Evolutionary conservation across 2,329 filamentous ascomycete species (phyloP), one percentile per base, ranked within the genome.

Genomic region (Xylariales sp.): DNA sequence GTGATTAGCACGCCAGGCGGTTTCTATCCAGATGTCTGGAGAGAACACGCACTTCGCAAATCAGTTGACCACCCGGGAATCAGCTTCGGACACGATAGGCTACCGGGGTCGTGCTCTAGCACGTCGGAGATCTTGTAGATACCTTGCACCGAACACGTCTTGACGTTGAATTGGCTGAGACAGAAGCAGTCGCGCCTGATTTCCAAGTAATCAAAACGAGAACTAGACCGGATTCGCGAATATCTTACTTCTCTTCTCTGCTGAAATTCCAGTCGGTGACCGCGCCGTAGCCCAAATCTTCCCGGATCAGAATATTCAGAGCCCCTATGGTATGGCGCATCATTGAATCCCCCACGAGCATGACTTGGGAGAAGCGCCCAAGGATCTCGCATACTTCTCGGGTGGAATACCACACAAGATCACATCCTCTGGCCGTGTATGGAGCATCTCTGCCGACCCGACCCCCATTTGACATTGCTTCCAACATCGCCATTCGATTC

Each of bases 261-360:
- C 57, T 58, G 38, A 73, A 72, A 43, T 71, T 72, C 69, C 68
- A 73, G 47, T 70, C 61, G 3, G 68, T 72, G 10, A 72, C 68
- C 28, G 66, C 69, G 8, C 69, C 69, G 44, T 71, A 72, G 5
- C 69, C 69, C 19, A 73, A 46, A 48, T 73, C 62, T 45, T 67
- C 65, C 5, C 69, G 55, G 22, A 72, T 49, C 27, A 72, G 51
- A 5, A 72, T 61, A 44, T 72, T 71, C 39, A 73, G 48, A 29
- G 67, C 67, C 1, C 69, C 69, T 24, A 70, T 65, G 10, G 72
- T 61, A 51, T 73, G 69, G 29, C 69, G 57, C 49, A 72, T 51
- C 69, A 73, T 72, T 11, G 67, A 71, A 47, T 72, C 69, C 4
- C 68, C 70, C 5, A 70, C 54, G n/a, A 72, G 51, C 29, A 72